A percentile compares a stretch with the other conserved stretches of the same genome.
phyloP scores from a whole-genome alignment of 2,329 filamentous ascomycete genomes.

The Colletotrichum magnum region DNA sequence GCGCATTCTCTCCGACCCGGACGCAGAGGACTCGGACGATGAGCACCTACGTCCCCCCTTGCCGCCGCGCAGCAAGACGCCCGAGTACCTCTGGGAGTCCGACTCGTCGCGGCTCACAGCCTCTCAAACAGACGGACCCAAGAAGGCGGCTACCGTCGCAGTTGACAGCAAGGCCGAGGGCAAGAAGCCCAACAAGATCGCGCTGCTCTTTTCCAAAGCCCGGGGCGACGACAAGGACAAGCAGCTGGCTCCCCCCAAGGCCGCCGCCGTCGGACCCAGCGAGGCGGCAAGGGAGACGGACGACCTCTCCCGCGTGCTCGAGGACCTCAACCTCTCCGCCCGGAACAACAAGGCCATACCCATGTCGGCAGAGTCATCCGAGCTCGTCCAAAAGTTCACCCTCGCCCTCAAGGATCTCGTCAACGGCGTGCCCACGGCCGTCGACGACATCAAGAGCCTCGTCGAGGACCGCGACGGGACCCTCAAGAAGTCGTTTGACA shows the following conservation, averaged over 20 bases:
- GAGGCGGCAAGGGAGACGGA: conserved; percentile 69
- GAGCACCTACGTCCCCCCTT: conserved; percentile 65
- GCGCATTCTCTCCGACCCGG: conserved; percentile 61
- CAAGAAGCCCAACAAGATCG: conserved; percentile 51
- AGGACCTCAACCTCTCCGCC: conserved; percentile 86
- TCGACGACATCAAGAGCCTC: conserved; percentile 82
- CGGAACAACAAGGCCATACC: conserved; percentile 89
- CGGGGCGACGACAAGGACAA: conserved; percentile 57
- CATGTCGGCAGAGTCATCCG: conserved; percentile 86
- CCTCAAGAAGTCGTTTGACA: conserved; percentile 72
- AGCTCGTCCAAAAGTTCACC: conserved; percentile 87
- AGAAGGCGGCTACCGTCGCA: conserved; percentile 46
- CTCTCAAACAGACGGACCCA: conserved; percentile 34
- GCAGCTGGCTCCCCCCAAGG: conserved; percentile 47
- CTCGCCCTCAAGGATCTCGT: conserved; percentile 92
- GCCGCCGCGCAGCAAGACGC: conserved; percentile 66
- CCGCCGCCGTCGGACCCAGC: conserved; percentile 54
- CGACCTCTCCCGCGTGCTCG: conserved; percentile 85
- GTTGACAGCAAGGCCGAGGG: conserved; percentile 48
- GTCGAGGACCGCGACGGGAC: conserved; percentile 73
- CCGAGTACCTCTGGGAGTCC: conserved; percentile 64
- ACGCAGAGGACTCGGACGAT: conserved; percentile 45
- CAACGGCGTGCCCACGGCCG: conserved; percentile 93
- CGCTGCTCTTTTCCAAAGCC: conserved; percentile 51
- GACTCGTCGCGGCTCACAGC: conserved; percentile 35